Conservation (phyloP, 1,284 basidiomycete genomes). For the Moesziomyces sp. region DNA sequence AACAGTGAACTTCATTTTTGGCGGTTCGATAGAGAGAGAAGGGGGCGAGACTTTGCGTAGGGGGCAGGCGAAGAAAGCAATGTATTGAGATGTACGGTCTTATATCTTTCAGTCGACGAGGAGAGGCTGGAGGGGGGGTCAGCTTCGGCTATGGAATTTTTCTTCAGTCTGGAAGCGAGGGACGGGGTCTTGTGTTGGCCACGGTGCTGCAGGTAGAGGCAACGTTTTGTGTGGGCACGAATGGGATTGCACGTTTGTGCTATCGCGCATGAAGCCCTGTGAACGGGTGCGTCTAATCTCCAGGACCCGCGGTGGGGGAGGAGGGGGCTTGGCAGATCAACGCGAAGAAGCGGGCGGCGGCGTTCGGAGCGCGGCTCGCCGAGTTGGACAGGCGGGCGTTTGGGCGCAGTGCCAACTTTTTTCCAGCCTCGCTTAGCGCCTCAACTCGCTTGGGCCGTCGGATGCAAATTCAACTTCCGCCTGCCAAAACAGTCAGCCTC, state of each 20-base stretch:
- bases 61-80: slow-evolving; percentile 3
- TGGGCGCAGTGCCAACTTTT: too few species aligned
- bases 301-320: too few species aligned
- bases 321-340: too few species aligned
- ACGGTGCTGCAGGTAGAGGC: background rate
- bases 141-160: slow-evolving; percentile 11
- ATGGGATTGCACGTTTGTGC: slow-evolving; percentile 24
- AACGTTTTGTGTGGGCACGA: background rate
- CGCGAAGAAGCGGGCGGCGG: too few species aligned
- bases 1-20: slow-evolving; percentile 29
- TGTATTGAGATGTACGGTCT: background rate
- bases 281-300: slow-evolving; percentile 4
- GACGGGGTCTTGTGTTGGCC: too few species aligned
- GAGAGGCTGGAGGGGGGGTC: background rate
- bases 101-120: background rate
- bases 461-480: too few species aligned
- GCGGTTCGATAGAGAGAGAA: background rate
- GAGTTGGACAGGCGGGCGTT: too few species aligned
- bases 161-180: background rate
- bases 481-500: too few species aligned
- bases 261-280: slow-evolving; percentile 16
- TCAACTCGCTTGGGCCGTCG: too few species aligned
- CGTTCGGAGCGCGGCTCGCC: too few species aligned
- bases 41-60: slow-evolving; percentile 4
- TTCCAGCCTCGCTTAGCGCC: too few species aligned